Evolutionary conservation across 169 alveolate species (phyloP), one percentile per base, ranked within the genome.

Genomic region (Cyclospora cayetanensis): DNA sequence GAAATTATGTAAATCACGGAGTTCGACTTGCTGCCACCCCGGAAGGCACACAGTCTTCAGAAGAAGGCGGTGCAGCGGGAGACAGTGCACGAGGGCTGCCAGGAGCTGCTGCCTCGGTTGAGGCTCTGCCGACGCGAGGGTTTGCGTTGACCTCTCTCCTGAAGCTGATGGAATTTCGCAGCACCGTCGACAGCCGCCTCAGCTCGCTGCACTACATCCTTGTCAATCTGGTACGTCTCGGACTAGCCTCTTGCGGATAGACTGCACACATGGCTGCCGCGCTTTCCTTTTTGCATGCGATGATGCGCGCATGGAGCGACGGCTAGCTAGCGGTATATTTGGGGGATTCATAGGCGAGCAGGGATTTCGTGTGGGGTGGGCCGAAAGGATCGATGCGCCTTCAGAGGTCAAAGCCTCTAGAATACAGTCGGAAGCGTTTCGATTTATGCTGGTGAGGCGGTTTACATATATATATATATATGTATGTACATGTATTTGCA

Each of bases 1-100:
- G 95, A 22, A 94, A 94, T 68, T 94, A 87, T 70, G 94, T 94
- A 25, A 94, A 94, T 80, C 94, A 94, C 90, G 95, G 95, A n/a
- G 90, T 87, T 18, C 87, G 89, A 29, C 53, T 60, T 34, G 92
- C 92, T 12, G 65, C 90, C 2, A 34, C 66, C 37, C 25, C 82
- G 4, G 82, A 68, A 4, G 82, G 39, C 20, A 4, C 82, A 1
- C 46, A 68, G 46, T 11, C 65, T 1, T 7, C 60, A 1, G 37
- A 22, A 20, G 60, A 22, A 20, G 60, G 68, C 22, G 72, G 42
- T 25, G 74, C 74, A 79, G 39, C 41, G 50, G 74, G 65, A 46
- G 52, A 27, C 22, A 52, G 31, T 25, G 89, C 29, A 27, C 74
- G 27, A 9, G 72, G 27, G n/a, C 5, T 25, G 3, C 34, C 34